These are phyloP conservation scores for Aspergillus phoenicis DNA, from an alignment of 2,329 filamentous ascomycete genomes.

Conservation along the genomic window DNA sequence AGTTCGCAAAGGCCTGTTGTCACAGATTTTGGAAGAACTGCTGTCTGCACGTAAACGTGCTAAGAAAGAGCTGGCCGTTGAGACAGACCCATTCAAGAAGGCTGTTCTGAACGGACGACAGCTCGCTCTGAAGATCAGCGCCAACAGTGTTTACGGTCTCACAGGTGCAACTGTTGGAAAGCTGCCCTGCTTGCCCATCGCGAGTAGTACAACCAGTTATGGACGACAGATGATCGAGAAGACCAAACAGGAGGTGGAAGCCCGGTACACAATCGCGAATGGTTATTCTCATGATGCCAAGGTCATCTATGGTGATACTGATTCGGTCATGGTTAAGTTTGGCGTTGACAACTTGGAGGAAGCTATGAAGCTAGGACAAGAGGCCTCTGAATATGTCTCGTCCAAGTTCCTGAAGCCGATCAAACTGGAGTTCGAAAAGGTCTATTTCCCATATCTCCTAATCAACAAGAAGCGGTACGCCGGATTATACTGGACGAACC, in stretches of 20 bases:
- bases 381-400: conserved; percentile 86
- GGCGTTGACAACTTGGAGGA: conserved; percentile 83
- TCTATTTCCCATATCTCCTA: conserved; percentile 94
- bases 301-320: conserved; percentile 98
- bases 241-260: conserved; percentile 94
- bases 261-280: conserved; percentile 85
- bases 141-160: conserved; percentile 96
- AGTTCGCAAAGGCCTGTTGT: conserved; percentile 85
- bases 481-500: conserved; percentile 94
- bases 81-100: conserved; percentile 96
- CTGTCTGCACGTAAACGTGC: conserved; percentile 90
- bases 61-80: conserved; percentile 82
- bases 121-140: conserved; percentile 91
- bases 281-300: conserved; percentile 93
- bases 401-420: conserved; percentile 94
- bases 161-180: conserved; percentile 97
- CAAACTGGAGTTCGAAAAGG: conserved; percentile 98
- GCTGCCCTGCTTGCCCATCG: conserved; percentile 89
- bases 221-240: conserved; percentile 99
- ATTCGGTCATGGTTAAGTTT: conserved; percentile 99
- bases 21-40: conserved; percentile 94
- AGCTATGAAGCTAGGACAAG: conserved; percentile 93
- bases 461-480: conserved; percentile 99
- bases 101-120: conserved; percentile 97
- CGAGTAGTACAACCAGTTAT: conserved; percentile 94